Base-by-base conservation (phyloP, 2,329 filamentous ascomycete species). In the Ambrosiella beaveri region DNA sequence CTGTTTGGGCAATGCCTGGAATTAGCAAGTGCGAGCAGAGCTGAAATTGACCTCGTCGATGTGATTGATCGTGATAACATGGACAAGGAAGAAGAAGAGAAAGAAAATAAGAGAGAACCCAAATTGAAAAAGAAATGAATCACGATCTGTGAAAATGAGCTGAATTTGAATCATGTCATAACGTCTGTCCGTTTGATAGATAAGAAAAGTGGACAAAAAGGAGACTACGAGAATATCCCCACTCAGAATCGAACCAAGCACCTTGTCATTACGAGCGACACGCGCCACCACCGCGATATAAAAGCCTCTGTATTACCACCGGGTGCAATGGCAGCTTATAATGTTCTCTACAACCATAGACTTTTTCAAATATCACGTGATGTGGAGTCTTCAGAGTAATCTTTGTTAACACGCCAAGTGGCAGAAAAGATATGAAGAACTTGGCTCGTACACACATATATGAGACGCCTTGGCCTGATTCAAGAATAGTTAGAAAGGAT, bases 221-320 rank as follows among this genome's bases (percentile, higher is more conserved):
- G 0, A 7, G 2, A 15, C n/a, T 1, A 19, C 1, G 19, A 19
- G 7, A 3, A 15, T 67, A 64, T 66, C 66, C 63, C 62, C 64
- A 67, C 65, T 65, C 65, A 65, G 67, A 68, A 65, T 68, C 65
- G 66, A 68, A 68, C 66, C 64, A 64, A 63, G 65, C 65, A 67
- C 65, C 65, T 68, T 65, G 62, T 68, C 66, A 68, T 68, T 67
- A 68, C 66, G 66, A 68, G 67, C 68, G 66, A 67, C 62, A 65
- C 65, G 66, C 66, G 67, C 63, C 68, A 68, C 67, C 66, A 66
- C 67, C 68, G 62, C 68, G 66, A 65, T 65, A 68, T 66, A 64
- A 62, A 64, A 65, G 65, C 66, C 61, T 60, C 3, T n/a, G 9
- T 27, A 27, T 27, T 27, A 4, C 27, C 3, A 4, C 1, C 27